Conservation (phyloP, 176 grass and related monocot species). For the Raddia distichophylla region DNA sequence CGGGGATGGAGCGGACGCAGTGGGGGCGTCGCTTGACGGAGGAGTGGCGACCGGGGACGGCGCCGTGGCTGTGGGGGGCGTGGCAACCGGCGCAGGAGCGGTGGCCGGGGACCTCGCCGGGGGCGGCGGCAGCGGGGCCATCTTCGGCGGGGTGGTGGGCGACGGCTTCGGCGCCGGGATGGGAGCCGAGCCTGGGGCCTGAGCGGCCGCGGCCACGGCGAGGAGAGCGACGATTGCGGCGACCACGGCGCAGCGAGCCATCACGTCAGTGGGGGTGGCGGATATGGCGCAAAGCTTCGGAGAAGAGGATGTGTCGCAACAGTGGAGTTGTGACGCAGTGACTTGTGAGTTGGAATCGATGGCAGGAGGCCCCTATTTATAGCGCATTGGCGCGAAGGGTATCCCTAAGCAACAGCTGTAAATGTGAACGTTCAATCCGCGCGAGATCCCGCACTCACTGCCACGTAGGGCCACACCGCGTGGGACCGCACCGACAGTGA, state of each 20-base stretch:
- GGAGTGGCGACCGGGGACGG: slow-evolving; percentile 47
- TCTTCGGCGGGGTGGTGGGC: slow-evolving; percentile 42
- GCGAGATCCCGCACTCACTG: neutral
- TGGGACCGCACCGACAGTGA: neutral
- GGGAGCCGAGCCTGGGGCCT: slow-evolving; percentile 23
- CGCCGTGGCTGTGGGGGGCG: slow-evolving; percentile 1
- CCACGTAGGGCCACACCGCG: neutral
- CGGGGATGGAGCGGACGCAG: slow-evolving; percentile 23
- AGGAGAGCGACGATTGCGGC: slow-evolving; percentile 26
- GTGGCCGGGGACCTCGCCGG: slow-evolving; percentile 45
- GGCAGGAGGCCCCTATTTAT: slow-evolving; percentile 24
- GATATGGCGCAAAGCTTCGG: neutral
- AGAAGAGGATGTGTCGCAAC: neutral
- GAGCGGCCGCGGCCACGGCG: slow-evolving; percentile 24
- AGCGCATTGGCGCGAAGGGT: neutral
- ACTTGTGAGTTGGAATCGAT: neutral
- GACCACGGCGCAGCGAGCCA: slow-evolving; percentile 52
- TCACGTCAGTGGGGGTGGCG: neutral
- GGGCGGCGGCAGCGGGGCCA: slow-evolving; percentile 44
- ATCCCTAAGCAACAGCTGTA: neutral
- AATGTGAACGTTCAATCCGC: neutral
- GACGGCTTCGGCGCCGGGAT: slow-evolving; percentile 18
- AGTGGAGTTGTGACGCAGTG: neutral
- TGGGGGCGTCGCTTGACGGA: slow-evolving; percentile 14
- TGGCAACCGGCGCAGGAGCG: slow-evolving; percentile 31